Percentiles rank a stretch among this genome's conserved stretches.
Evolutionary conservation across 176 grass and related monocot genomes (phyloP).

Genomic region (Melocanna baccifera): DNA sequence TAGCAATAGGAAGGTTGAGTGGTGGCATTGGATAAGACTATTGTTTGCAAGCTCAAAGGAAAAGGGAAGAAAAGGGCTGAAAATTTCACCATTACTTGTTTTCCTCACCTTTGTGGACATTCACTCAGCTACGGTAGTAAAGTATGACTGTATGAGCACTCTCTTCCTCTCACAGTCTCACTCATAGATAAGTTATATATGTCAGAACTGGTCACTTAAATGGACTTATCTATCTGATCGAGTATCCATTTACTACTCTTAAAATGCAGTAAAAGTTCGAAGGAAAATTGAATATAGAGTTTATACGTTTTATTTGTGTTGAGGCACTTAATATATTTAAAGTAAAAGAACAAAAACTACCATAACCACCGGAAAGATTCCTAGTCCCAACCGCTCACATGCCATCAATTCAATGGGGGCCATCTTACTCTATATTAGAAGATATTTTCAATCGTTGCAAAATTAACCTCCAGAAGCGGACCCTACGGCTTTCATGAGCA

Average conservation of each 20-base stretch:
- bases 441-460: slow-evolving; percentile 27
- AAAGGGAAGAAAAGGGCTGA: background rate
- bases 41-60: background rate
- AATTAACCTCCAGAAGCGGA: slow-evolving; percentile 13
- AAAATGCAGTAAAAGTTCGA: background rate
- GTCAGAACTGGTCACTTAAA: background rate
- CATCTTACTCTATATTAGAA: slow-evolving; percentile 22
- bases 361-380: background rate
- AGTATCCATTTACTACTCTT: background rate
- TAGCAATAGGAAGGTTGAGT: background rate
- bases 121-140: background rate
- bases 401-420: background rate
- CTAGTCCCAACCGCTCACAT: background rate
- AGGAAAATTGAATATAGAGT: background rate
- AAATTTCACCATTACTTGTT: background rate
- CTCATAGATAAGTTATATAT: background rate
- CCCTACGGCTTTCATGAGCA: slow-evolving; percentile 39
- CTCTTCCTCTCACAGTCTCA: background rate
- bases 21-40: background rate
- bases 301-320: background rate
- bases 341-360: background rate
- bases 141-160: background rate
- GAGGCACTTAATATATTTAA: background rate
- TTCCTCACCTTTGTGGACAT: background rate
- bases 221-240: background rate